These are phyloP conservation scores for Rhodotorula kratochvilovae DNA, from an alignment of 768 basidiomycete genomes.

Conservation along the genomic window DNA sequence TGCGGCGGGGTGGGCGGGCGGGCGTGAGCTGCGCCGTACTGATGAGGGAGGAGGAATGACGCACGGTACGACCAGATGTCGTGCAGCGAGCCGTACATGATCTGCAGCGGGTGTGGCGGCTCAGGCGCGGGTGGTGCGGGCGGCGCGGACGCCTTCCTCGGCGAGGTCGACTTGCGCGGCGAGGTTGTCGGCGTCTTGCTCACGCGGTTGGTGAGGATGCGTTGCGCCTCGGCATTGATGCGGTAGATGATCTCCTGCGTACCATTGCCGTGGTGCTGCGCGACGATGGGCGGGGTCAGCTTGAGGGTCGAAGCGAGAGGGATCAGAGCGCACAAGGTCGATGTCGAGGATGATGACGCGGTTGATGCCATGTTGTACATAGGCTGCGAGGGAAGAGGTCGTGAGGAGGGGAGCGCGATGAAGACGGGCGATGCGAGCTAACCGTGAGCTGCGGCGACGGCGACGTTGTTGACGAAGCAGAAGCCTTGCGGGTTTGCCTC, in stretches of 20 bases:
- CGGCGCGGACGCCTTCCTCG: slow-evolving; percentile 44
- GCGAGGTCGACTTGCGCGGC: slow-evolving; percentile 20
- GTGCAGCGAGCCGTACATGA: slow-evolving; percentile 91
- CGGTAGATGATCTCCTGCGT: slow-evolving; percentile 89
- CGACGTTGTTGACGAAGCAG: slow-evolving; percentile 92
- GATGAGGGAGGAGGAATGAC: not conserved
- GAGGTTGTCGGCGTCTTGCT: slow-evolving; percentile 1
- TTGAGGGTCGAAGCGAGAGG: not conserved
- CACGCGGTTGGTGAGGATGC: not conserved
- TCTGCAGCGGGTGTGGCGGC: slow-evolving; percentile 49
- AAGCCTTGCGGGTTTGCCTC: slow-evolving; percentile 86
- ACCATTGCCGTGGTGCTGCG: slow-evolving; percentile 66
- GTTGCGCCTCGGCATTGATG: slow-evolving; percentile 57
- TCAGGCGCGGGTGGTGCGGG: slow-evolving; percentile 49
- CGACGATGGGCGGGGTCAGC: not conserved
- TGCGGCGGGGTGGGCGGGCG: not conserved
- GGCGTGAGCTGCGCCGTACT: not conserved
- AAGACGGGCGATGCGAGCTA: not conserved
- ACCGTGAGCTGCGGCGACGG: slow-evolving; percentile 87
- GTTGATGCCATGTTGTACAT: slow-evolving; percentile 70
- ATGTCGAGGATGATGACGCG: slow-evolving; percentile 85
- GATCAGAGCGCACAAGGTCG: slow-evolving; percentile 54
- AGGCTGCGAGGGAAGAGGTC: slow-evolving; percentile 54
- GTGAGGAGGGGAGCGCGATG: not conserved
- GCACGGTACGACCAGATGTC: slow-evolving; percentile 59